Base-by-base conservation (phyloP, 2,329 filamentous ascomycete species). In the Penicillium brevicompactum region DNA sequence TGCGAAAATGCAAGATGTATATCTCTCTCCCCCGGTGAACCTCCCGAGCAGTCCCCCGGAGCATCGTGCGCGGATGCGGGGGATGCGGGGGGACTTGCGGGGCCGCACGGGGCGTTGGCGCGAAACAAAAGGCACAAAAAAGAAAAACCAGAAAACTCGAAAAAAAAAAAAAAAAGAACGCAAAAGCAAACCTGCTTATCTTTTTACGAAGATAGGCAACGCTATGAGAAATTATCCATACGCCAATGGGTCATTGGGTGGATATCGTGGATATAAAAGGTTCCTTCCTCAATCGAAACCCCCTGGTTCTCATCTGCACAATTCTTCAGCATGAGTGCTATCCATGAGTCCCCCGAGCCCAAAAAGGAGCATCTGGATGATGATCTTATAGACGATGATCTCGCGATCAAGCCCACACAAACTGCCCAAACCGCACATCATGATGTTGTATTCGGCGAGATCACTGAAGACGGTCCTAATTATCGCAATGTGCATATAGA, bases 381-480 rank as follows among this genome's bases (percentile, higher is more conserved):
- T 16, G 43, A 45, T 37, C 34, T 5, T 13, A 13, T 37, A 37
- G 34, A 37, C 11, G 46, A 49, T 11, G 46, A 49, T 11, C 38
- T 49, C 16, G 47, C n/a, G 7, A 18, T 43, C 2, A 49, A 49
- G n/a, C 38, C 38, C 6, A 34, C 27, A 8, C 38, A 49, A 8
- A 34, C 16, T 32, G 24, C 21, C 7, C 38, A 41, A 21, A 41
- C 38, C 18, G 38, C 38, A 6, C 38, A 49, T 14, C 50, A 54
- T 18, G 67, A 74, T 56, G 69, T 66, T 6, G 69, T 74, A 32
- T 74, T 74, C 58, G 71, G 71, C 8, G 69, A 73, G 40, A 69
- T 73, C 42, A 59, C 53, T 8, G 63, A 68, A 51, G 62, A 60
- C 13, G 70, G 66, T 21, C 67, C 69, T 0, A 69, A 72, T 40